Percentiles rank a stretch among this genome's conserved stretches.
Evolutionary conservation across 2,329 filamentous ascomycete species (phyloP).

Genomic region (Pseudogymnoascus sp.): DNA sequence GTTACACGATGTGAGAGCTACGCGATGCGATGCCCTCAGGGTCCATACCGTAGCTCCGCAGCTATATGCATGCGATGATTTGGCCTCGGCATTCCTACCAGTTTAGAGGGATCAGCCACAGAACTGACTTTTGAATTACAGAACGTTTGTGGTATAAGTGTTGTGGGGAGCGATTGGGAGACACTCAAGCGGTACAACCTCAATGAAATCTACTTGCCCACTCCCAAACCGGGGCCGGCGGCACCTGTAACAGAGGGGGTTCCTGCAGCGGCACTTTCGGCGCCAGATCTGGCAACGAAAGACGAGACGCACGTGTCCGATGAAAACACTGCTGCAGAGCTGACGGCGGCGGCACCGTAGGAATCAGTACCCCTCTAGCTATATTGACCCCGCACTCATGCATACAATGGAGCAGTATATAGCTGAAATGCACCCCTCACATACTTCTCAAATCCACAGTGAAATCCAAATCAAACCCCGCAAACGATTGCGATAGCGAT

Average conservation of each 20-base stretch:
- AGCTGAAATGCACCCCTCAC: neutral
- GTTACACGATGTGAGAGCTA: conserved; percentile 13
- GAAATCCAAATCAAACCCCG: conserved; percentile 1
- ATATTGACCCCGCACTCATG: neutral
- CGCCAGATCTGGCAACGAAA: neutral
- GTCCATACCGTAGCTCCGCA: conserved; percentile 7
- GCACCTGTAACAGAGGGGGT: conserved; percentile 9
- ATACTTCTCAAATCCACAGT: neutral
- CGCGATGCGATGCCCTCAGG: neutral
- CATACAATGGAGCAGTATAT: neutral
- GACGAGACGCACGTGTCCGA: neutral
- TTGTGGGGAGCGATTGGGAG: conserved; percentile 63
- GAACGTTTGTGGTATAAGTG: conserved; percentile 70
- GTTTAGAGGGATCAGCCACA: neutral
- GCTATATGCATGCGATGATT: conserved; percentile 7
- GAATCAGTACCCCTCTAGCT: neutral
- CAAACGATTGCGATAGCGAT: neutral
- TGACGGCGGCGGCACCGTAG: neutral
- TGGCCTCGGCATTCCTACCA: conserved; percentile 1
- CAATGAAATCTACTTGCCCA: conserved; percentile 54
- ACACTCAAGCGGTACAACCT: conserved; percentile 69
- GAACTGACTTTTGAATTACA: conserved; percentile 29
- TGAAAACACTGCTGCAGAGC: neutral
- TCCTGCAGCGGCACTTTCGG: neutral
- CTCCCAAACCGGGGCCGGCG: conserved; percentile 12